These are phyloP conservation scores for Hypholoma fasciculare DNA, from an alignment of 768 basidiomycete species.

Conservation along the genomic window DNA sequence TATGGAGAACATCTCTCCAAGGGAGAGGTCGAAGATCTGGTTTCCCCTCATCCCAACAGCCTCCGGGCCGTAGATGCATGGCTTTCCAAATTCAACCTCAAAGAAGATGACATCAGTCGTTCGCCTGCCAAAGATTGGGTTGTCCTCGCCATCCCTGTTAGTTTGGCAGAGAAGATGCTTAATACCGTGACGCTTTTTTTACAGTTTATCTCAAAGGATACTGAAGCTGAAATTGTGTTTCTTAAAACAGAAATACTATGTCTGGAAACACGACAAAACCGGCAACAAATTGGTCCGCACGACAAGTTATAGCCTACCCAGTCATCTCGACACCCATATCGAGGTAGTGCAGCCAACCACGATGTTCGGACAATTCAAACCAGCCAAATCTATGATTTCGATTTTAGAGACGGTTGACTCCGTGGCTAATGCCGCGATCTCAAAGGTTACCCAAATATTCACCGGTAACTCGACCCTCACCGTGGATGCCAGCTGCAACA, in stretches of 20 bases:
- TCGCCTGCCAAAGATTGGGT: constrained; percentile 76
- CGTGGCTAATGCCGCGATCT: constrained; percentile 10
- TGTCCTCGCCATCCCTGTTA: constrained; percentile 55
- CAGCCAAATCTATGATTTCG: constrained; percentile 33
- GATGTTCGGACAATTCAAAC: constrained; percentile 42
- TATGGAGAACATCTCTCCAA: constrained; percentile 63
- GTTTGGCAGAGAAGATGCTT: constrained; percentile 67
- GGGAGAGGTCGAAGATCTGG: constrained; percentile 61
- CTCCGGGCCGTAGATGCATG: constrained; percentile 58
- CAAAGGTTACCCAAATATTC: constrained; percentile 14
- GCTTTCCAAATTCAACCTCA: constrained; percentile 58
- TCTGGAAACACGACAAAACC: constrained; percentile 55
- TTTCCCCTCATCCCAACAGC: constrained; percentile 59
- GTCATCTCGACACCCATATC: constrained; percentile 55
- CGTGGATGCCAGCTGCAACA: constrained; percentile 50
- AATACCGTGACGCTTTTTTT: constrained; percentile 49
- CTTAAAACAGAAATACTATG: constrained; percentile 52
- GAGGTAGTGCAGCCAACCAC: constrained; percentile 76
- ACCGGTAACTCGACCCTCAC: constrained; percentile 27
- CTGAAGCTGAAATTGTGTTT: too few species aligned
- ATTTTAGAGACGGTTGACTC: constrained; percentile 21
- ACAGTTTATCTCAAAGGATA: too few species aligned
- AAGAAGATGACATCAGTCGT: constrained; percentile 45
- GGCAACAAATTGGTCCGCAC: constrained; percentile 63
- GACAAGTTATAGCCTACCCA: constrained; percentile 68